These are phyloP conservation scores for Trematosphaeria pertusa DNA, from an alignment of 2,329 filamentous ascomycete genomes.

Conservation along the genomic window DNA sequence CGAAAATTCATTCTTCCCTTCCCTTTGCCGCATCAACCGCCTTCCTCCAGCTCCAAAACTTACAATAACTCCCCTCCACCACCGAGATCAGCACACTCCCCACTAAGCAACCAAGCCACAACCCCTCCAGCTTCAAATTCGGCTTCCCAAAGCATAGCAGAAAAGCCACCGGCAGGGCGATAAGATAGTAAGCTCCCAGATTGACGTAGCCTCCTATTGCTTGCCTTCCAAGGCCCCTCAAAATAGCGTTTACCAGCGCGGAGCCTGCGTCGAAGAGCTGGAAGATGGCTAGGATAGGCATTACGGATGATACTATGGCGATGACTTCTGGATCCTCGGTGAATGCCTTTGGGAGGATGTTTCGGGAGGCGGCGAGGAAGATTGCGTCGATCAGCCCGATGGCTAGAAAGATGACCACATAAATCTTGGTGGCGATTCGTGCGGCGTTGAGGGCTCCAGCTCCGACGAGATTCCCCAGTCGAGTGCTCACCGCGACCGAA, in stretches of 20 bases:
- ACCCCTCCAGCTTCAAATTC: constrained; percentile 42
- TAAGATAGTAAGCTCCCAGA: constrained; percentile 47
- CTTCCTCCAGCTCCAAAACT: constrained; percentile 38
- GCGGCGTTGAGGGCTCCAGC: constrained; percentile 43
- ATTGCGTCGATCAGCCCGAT: constrained; percentile 45
- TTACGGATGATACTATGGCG: constrained; percentile 37
- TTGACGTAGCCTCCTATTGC: constrained; percentile 49
- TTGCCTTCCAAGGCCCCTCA: constrained; percentile 48
- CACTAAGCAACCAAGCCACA: constrained; percentile 48
- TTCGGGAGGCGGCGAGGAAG: constrained; percentile 36
- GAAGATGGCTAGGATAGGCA: constrained; percentile 47
- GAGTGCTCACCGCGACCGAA: constrained; percentile 47
- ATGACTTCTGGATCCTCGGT: constrained; percentile 45
- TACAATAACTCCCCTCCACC: constrained; percentile 40
- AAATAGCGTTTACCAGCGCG: constrained; percentile 45
- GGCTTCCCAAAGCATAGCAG: constrained; percentile 45
- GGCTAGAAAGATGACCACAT: constrained; percentile 41
- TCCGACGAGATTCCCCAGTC: constrained; percentile 50
- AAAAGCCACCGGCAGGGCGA: constrained; percentile 47
- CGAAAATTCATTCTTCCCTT: too few species aligned
- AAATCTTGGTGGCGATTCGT: constrained; percentile 41
- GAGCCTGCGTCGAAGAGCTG: constrained; percentile 48
- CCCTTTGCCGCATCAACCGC: constrained; percentile 39
- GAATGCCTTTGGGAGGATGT: constrained; percentile 44
- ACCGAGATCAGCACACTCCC: constrained; percentile 44